A percentile compares a stretch with the other conserved stretches of the same genome.
These are phyloP conservation scores for Magnusiomyces suaveolens DNA, from an alignment of 1,139 yeast genomes.

Conservation along the genomic window DNA sequence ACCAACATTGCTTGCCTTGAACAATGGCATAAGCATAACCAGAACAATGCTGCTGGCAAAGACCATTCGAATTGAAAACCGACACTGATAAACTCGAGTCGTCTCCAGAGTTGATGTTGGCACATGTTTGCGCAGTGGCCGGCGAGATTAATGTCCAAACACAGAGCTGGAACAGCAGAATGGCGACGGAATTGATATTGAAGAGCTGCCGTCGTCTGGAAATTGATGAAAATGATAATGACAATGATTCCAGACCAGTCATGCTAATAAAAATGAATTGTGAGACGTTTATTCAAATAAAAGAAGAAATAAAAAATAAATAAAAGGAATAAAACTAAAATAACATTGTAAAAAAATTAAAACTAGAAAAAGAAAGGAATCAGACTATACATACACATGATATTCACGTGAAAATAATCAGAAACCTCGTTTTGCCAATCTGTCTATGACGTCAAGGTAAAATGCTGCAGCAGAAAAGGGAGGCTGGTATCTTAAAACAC, in stretches of 20 bases:
- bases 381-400: not conserved
- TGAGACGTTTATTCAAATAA: too few species aligned
- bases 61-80: conserved; percentile 46
- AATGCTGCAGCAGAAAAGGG: conserved; percentile 63
- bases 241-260: too few species aligned
- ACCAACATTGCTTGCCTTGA: conserved; percentile 48
- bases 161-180: not conserved
- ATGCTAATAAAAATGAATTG: too few species aligned
- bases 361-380: too few species aligned
- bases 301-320: not conserved
- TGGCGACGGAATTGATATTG: not conserved
- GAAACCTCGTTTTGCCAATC: conserved; percentile 54
- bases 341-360: too few species aligned
- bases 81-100: conserved; percentile 20
- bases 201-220: too few species aligned
- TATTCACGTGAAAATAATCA: conserved; percentile 23
- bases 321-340: not conserved
- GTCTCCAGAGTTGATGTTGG: conserved; percentile 39
- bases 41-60: conserved; percentile 42
- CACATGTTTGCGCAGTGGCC: conserved; percentile 33
- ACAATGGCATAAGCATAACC: conserved; percentile 52
- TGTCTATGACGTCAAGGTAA: conserved; percentile 65
- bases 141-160: not conserved
- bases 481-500: conserved; percentile 29
- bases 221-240: too few species aligned